Evolutionary conservation across 2,329 filamentous ascomycete genomes (phyloP).

Genomic region (Rhexocercosporidium sp.): DNA sequence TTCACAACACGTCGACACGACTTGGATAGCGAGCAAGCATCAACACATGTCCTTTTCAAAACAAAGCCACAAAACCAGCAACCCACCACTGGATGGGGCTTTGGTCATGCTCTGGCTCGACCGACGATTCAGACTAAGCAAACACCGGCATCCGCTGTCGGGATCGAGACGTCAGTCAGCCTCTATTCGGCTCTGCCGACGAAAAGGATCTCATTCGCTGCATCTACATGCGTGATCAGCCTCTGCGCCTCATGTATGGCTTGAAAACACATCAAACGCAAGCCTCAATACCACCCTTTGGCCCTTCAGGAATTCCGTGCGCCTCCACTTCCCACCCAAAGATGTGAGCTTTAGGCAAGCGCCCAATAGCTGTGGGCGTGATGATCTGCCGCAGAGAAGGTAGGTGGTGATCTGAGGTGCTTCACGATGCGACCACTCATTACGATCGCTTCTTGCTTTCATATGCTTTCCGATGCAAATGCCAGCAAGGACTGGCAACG

Average conservation of each 20-base stretch:
- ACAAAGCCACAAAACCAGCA: neutral
- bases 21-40: neutral
- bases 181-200: conserved; percentile 15
- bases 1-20: neutral
- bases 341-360: neutral
- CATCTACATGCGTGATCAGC: neutral
- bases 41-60: neutral
- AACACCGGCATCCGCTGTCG: neutral
- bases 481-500: conserved; percentile 6
- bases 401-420: neutral
- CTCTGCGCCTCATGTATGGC: conserved; percentile 4
- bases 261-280: conserved; percentile 13
- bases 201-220: neutral
- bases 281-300: conserved; percentile 4
- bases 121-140: neutral
- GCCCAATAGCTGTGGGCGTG: neutral
- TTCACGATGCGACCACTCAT: neutral
- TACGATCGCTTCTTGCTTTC: neutral
- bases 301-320: neutral
- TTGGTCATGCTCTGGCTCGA: neutral
- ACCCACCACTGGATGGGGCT: conserved; percentile 1
- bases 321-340: neutral
- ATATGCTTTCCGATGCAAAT: conserved; percentile 6
- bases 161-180: conserved; percentile 13
- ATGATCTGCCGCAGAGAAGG: conserved; percentile 4